Percentiles rank a stretch among this genome's conserved stretches.
Conservation (phyloP, 1,139 yeast species). For the Geotrichum restrictum region DNA sequence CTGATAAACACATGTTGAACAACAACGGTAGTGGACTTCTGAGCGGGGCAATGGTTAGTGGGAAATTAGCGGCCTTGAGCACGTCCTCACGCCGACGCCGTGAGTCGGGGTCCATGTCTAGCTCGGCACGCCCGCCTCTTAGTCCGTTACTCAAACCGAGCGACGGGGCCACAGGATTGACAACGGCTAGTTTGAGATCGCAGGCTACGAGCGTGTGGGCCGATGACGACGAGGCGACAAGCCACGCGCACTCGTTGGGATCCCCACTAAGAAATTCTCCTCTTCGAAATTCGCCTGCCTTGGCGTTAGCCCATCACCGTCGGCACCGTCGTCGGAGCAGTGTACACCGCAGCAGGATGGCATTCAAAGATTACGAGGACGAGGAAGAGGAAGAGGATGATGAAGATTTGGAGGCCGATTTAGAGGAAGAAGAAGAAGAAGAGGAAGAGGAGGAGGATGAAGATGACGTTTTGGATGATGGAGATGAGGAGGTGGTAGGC, state of each 20-base stretch:
- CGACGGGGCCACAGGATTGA: neutral
- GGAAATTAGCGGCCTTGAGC: neutral
- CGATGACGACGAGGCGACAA: constrained; percentile 14
- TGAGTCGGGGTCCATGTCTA: constrained; percentile 15
- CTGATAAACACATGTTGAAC: neutral
- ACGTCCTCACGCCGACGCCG: constrained; percentile 10
- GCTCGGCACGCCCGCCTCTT: constrained; percentile 15
- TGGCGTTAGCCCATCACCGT: constrained; percentile 8
- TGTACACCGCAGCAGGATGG: constrained; percentile 19
- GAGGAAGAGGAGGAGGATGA: constrained; percentile 12
- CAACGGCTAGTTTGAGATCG: neutral
- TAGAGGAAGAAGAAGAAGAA: constrained; percentile 16
- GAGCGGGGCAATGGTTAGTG: neutral
- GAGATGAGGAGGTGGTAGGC: constrained; percentile 21
- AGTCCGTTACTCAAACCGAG: constrained; percentile 17
- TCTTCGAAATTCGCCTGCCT: constrained; percentile 7
- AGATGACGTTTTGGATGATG: constrained; percentile 13
- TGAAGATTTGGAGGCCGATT: constrained; percentile 16
- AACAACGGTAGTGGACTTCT: neutral
- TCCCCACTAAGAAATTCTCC: constrained; percentile 10
- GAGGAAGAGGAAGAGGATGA: constrained; percentile 16
- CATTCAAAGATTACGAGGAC: constrained; percentile 19
- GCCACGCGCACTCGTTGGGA: constrained; percentile 3
- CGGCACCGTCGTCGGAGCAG: constrained; percentile 21
- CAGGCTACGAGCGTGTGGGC: constrained; percentile 18